phyloP scores from a whole-genome alignment of 441 rosid species.

The Isatis lusitanica region DNA sequence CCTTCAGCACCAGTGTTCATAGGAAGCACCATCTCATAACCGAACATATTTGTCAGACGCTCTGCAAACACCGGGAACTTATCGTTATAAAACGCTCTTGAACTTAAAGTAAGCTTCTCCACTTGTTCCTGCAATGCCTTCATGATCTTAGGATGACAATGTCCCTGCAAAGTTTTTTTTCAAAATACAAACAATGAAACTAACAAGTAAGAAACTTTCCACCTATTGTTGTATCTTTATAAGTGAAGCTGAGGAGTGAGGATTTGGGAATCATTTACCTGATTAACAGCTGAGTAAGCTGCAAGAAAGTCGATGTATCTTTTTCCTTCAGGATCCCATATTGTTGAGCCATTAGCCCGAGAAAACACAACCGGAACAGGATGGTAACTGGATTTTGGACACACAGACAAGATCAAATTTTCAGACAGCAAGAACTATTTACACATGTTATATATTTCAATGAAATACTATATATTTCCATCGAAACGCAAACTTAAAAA shows the following conservation, averaged over 20 bases:
- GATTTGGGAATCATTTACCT: slow-evolving; percentile 42
- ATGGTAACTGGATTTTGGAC: slow-evolving; percentile 65
- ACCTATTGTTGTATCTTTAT: not conserved
- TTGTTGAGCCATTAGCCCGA: slow-evolving; percentile 71
- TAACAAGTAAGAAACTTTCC: not conserved
- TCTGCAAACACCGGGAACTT: slow-evolving; percentile 79
- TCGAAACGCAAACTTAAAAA: not conserved
- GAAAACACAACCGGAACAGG: slow-evolving; percentile 94
- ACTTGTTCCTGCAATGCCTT: slow-evolving; percentile 85
- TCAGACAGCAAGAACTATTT: not conserved
- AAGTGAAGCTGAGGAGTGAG: not conserved
- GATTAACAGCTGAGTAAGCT: slow-evolving; percentile 94
- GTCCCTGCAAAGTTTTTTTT: slow-evolving; percentile 56
- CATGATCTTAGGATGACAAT: slow-evolving; percentile 89
- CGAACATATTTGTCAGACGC: slow-evolving; percentile 72
- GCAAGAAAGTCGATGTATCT: slow-evolving; percentile 88
- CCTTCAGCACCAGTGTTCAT: slow-evolving; percentile 99
- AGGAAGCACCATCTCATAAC: slow-evolving; percentile 95
- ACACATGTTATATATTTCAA: not conserved
- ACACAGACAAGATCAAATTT: slow-evolving; percentile 9
- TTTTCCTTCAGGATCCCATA: slow-evolving; percentile 95
- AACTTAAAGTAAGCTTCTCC: slow-evolving; percentile 77
- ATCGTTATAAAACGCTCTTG: slow-evolving; percentile 88
- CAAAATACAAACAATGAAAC: not conserved
- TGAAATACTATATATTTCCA: not conserved